These are phyloP conservation scores for Corchorus capsularis DNA, from an alignment of 345 rosid species.

Conservation along the genomic window DNA sequence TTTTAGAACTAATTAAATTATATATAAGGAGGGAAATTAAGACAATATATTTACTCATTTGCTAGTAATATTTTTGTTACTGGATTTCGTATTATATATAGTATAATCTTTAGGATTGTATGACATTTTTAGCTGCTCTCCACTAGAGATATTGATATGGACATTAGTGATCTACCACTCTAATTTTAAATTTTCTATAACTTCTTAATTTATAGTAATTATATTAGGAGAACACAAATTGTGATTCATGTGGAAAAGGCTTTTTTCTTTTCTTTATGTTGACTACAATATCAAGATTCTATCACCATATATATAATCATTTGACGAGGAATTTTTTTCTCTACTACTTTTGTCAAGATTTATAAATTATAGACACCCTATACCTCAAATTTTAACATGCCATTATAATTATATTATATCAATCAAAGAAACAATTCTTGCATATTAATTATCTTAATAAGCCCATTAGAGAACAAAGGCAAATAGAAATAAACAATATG, in stretches of 20 bases:
- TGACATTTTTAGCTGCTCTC: neutral
- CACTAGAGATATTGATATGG: neutral
- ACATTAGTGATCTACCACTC: neutral
- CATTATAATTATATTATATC: neutral
- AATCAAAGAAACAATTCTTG: neutral
- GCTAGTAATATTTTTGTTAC: neutral
- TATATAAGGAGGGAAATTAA: neutral
- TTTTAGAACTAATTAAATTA: neutral
- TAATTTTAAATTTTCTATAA: neutral
- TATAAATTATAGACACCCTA: neutral
- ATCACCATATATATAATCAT: neutral
- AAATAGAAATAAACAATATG: no score
- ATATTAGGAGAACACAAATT: neutral
- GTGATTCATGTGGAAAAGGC: neutral
- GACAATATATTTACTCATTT: no score
- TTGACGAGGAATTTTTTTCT: neutral
- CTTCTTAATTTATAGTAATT: neutral
- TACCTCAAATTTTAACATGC: neutral
- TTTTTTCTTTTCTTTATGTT: neutral
- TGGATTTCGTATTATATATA: no score
- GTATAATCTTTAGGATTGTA: no score
- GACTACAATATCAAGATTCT: neutral
- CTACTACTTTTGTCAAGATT: neutral
- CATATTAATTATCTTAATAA: no score
- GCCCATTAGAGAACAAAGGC: no score